phyloP scores from a whole-genome alignment of 495 filamentous ascomycete species.

The Penicillium mononematosum region DNA sequence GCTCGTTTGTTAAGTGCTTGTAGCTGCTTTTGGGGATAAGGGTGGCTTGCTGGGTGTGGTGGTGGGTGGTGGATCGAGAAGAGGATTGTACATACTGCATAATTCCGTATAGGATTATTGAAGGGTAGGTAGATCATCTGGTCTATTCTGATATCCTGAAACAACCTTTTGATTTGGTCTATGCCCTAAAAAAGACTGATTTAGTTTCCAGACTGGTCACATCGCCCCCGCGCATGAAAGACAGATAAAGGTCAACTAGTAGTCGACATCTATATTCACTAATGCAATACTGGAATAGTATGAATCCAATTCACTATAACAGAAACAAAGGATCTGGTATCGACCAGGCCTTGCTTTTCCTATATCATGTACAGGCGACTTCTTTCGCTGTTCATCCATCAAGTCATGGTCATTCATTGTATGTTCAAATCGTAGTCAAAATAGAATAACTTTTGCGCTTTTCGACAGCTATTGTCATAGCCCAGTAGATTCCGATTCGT shows the following conservation, averaged over 20 bases:
- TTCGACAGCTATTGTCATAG: constrained; percentile 23
- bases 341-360: constrained; percentile 28
- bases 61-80: background rate
- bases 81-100: constrained; percentile 6
- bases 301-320: constrained; percentile 27
- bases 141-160: background rate
- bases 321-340: constrained; percentile 22
- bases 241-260: background rate
- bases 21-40: background rate
- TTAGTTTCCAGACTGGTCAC: background rate
- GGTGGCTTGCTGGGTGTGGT: background rate
- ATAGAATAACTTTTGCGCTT: constrained; percentile 27
- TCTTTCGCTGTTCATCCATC: constrained; percentile 26
- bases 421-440: constrained; percentile 31
- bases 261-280: background rate
- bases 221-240: background rate
- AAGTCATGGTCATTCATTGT: constrained; percentile 36
- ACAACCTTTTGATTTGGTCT: background rate
- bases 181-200: background rate
- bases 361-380: constrained; percentile 37
- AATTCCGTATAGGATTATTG: background rate
- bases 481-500: constrained; percentile 11
- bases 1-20: background rate
- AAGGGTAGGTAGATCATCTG: background rate
- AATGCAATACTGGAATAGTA: constrained; percentile 11